A percentile compares a stretch with the other conserved stretches of the same genome.
Conservation (phyloP, 768 basidiomycete genomes). For the Fibroporia radiculosa region DNA sequence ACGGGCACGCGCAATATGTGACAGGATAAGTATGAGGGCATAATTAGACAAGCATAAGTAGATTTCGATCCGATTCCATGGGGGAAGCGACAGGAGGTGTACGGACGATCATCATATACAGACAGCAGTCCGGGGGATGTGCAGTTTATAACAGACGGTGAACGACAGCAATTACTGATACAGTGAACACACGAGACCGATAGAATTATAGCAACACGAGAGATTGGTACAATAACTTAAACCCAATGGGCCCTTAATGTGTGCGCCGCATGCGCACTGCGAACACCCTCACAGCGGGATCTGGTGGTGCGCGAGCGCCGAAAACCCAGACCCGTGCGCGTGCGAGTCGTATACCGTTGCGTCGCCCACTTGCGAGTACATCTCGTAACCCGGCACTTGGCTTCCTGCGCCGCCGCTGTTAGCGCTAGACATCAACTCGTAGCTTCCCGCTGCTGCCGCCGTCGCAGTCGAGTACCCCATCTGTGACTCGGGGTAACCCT, state of each 20-base stretch:
- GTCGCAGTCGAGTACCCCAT: constrained; percentile 14
- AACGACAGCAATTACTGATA: constrained; percentile 6
- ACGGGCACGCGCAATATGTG: too few relatives aligned
- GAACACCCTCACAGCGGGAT: constrained; percentile 19
- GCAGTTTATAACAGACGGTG: too few relatives aligned
- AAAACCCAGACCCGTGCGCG: constrained; percentile 1
- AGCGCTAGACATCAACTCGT: constrained; percentile 6
- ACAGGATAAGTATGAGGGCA: too few relatives aligned
- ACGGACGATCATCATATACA: too few relatives aligned
- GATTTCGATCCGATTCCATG: too few relatives aligned
- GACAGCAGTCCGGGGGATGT: too few relatives aligned
- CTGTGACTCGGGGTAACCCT: constrained; percentile 20
- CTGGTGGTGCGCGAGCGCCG: constrained; percentile 8
- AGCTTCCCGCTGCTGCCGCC: constrained; percentile 2
- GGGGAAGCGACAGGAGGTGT: too few relatives aligned
- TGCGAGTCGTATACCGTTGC: constrained; percentile 7
- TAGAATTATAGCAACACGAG: background rate
- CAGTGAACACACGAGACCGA: constrained; percentile 4
- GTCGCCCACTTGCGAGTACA: constrained; percentile 1
- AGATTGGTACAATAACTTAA: constrained; percentile 8
- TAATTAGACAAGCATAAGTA: too few relatives aligned
- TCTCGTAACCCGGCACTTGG: constrained; percentile 4
- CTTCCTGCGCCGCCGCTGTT: constrained; percentile 4
- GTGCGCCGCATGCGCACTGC: too few relatives aligned
- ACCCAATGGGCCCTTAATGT: too few relatives aligned